A percentile compares a stretch with the other conserved stretches of the same genome.
phyloP scores from a whole-genome alignment of 1,284 basidiomycete genomes.

The Lignosus rhinocerotis region DNA sequence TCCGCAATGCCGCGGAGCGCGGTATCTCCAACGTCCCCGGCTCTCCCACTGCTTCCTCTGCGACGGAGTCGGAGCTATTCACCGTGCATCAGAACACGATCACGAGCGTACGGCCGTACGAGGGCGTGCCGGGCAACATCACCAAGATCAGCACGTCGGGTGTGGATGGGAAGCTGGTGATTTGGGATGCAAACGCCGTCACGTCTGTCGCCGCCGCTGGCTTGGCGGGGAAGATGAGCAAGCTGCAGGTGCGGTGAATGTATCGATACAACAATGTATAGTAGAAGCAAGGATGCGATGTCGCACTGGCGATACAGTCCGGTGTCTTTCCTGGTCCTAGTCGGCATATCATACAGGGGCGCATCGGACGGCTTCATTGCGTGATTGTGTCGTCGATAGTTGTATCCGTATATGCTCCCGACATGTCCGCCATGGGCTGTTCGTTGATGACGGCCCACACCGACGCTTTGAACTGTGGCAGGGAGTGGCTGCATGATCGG shows the following conservation, averaged over 20 bases:
- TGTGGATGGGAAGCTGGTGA: slow-evolving; percentile 90
- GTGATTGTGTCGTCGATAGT: slow-evolving; percentile 39
- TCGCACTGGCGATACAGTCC: neutral
- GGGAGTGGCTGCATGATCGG: neutral
- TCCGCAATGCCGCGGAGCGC: slow-evolving; percentile 89
- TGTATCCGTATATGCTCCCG: slow-evolving; percentile 33
- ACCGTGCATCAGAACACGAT: slow-evolving; percentile 99
- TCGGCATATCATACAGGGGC: neutral
- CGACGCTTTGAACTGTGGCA: slow-evolving; percentile 83
- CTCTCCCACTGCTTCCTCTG: slow-evolving; percentile 36
- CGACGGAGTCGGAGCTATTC: slow-evolving; percentile 70
- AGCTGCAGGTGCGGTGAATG: slow-evolving; percentile 46
- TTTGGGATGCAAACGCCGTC: slow-evolving; percentile 81
- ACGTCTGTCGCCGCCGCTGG: slow-evolving; percentile 30
- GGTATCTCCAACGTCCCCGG: slow-evolving; percentile 60
- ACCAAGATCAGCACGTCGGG: slow-evolving; percentile 88
- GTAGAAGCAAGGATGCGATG: slow-evolving; percentile 3
- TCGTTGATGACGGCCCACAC: slow-evolving; percentile 95
- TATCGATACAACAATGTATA: slow-evolving; percentile 26
- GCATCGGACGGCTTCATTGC: neutral
- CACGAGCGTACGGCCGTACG: slow-evolving; percentile 84
- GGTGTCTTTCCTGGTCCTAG: neutral
- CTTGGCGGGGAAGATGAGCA: slow-evolving; percentile 42
- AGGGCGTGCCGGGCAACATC: slow-evolving; percentile 61
- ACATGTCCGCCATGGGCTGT: slow-evolving; percentile 58